A percentile compares a stretch with the other conserved stretches of the same genome.
Conservation (phyloP, 129 eudicot species). For the Centella asiatica region DNA sequence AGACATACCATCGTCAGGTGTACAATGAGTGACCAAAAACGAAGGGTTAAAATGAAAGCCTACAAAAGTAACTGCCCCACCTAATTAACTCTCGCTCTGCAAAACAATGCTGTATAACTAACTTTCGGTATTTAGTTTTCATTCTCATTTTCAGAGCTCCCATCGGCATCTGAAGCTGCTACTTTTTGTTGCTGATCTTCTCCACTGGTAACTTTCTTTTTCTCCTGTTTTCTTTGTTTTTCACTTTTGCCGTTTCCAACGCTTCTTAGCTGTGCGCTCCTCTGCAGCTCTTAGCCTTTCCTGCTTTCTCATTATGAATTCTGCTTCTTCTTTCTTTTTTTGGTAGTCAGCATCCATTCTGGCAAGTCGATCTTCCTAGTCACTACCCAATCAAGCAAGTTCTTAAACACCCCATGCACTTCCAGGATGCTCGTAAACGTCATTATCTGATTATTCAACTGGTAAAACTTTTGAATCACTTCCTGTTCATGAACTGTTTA, state of each 20-base stretch:
- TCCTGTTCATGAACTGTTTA: neutral
- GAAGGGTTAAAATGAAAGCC: too few species aligned
- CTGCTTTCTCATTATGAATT: conserved; percentile 68
- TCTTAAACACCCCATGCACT: neutral
- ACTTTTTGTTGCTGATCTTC: conserved; percentile 37
- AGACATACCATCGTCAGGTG: too few species aligned
- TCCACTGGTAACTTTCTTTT: conserved; percentile 40
- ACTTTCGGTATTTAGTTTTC: neutral
- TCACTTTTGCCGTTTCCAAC: conserved; percentile 81
- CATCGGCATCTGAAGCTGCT: conserved; percentile 52
- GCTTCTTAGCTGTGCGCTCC: conserved; percentile 92
- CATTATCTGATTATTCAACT: too few species aligned
- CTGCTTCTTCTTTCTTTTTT: conserved; percentile 67
- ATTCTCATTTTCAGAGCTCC: conserved; percentile 35
- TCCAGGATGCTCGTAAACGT: neutral
- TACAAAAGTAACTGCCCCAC: too few species aligned
- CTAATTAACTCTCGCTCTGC: too few species aligned
- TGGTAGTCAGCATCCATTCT: conserved; percentile 86
- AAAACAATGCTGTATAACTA: neutral
- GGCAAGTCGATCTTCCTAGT: conserved; percentile 83
- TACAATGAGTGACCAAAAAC: too few species aligned
- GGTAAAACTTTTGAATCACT: neutral
- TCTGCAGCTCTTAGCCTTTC: conserved; percentile 80
- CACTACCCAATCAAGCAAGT: conserved; percentile 48
- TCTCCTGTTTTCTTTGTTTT: conserved; percentile 69